A percentile compares a stretch with the other conserved stretches of the same genome.
phyloP scores from a whole-genome alignment of 495 filamentous ascomycete genomes.

The Glutinoglossum americanum region DNA sequence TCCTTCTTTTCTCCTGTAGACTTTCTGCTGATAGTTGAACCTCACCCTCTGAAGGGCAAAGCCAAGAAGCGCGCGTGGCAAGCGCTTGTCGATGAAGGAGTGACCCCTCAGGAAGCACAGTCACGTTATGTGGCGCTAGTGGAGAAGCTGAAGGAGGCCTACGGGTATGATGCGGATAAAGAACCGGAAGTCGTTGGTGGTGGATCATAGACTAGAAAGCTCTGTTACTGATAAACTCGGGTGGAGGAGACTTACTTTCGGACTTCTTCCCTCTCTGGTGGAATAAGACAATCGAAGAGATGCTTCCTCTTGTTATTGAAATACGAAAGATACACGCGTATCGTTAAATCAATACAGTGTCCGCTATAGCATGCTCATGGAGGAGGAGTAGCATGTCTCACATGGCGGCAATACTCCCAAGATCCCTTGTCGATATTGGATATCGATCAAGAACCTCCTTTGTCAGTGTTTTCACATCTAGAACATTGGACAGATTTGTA shows the following conservation, averaged over 20 bases:
- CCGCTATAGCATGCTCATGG: background rate
- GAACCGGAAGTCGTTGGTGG: constrained; percentile 25
- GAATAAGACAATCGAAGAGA: background rate
- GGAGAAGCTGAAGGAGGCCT: constrained; percentile 41
- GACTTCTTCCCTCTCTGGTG: background rate
- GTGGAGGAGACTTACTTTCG: background rate
- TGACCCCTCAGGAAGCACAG: constrained; percentile 41
- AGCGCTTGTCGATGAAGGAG: constrained; percentile 32
- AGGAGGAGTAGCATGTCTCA: no score
- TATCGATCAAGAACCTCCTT: no score
- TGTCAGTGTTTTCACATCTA: no score
- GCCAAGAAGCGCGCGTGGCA: constrained; percentile 61
- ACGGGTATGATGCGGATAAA: constrained; percentile 37
- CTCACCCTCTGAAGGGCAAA: constrained; percentile 33
- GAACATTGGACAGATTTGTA: no score
- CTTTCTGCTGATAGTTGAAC: background rate
- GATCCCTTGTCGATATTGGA: no score
- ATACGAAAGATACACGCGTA: background rate
- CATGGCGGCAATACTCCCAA: no score
- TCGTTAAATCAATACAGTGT: background rate
- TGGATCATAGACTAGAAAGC: background rate
- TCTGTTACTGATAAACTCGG: background rate
- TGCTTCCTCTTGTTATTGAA: background rate
- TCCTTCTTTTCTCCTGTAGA: background rate
- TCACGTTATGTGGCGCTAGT: constrained; percentile 53